Percentiles rank a stretch among this genome's conserved stretches.
Conservation (phyloP, 169 alveolate species). For the Besnoitia besnoiti region DNA sequence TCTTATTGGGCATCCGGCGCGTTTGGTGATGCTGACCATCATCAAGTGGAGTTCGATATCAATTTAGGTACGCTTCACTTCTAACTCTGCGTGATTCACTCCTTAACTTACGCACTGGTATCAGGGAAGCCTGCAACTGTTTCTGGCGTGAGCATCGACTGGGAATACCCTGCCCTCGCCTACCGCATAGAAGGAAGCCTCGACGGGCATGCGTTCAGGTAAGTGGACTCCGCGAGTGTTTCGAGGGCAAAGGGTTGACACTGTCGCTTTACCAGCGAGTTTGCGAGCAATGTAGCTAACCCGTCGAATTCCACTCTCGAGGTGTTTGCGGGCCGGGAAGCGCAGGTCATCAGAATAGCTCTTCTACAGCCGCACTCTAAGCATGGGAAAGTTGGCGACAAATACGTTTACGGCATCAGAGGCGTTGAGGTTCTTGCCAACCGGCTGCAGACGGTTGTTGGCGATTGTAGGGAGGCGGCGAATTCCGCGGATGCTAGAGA, state of each 20-base stretch:
- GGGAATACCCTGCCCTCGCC: conserved; percentile 91
- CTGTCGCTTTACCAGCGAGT: not conserved
- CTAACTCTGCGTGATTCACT: too few species aligned
- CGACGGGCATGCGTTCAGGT: conserved; percentile 80
- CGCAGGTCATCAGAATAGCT: conserved; percentile 80
- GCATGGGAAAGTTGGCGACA: conserved; percentile 84
- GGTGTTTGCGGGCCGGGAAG: conserved; percentile 76
- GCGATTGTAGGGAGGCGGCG: conserved; percentile 90
- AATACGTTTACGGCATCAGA: conserved; percentile 87
- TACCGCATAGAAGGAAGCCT: conserved; percentile 81
- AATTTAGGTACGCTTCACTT: conserved; percentile 43
- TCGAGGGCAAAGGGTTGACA: not conserved
- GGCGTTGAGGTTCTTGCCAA: conserved; percentile 84
- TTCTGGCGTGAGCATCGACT: conserved; percentile 77
- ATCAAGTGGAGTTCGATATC: conserved; percentile 55
- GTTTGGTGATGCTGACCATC: conserved; percentile 70
- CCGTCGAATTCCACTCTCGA: conserved; percentile 81
- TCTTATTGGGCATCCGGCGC: conserved; percentile 79
- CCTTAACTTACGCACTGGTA: not conserved
- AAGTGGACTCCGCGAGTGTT: not conserved
- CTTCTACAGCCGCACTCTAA: conserved; percentile 88
- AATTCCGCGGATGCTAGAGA: conserved; percentile 89
- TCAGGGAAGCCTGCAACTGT: conserved; percentile 47
- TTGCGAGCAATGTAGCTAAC: conserved; percentile 77
- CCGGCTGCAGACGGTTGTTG: conserved; percentile 82